phyloP scores from a whole-genome alignment of 768 basidiomycete genomes.

The Paxillus involutus region DNA sequence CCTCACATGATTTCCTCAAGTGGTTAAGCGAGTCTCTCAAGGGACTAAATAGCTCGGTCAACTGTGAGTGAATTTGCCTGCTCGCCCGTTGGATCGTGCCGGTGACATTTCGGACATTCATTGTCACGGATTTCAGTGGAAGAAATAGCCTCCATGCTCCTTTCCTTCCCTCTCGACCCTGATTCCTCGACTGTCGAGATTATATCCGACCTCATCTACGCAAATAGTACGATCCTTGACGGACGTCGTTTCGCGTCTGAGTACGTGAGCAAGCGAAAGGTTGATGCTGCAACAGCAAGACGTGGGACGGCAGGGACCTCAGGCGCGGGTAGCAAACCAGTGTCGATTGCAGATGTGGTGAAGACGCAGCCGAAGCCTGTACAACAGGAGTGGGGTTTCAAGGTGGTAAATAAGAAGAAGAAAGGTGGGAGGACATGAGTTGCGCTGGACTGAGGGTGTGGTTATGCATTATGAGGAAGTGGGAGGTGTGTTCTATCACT shows the following conservation, averaged over 20 bases:
- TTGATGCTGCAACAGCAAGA: conserved; percentile 58
- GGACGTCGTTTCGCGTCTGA: conserved; percentile 94
- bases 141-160: conserved; percentile 93
- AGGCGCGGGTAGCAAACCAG: conserved; percentile 43
- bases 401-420: conserved; percentile 96
- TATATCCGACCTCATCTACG: conserved; percentile 94
- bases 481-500: neutral
- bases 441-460: neutral
- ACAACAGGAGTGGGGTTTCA: conserved; percentile 85
- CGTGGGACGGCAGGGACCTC: conserved; percentile 44
- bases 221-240: conserved; percentile 91
- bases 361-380: conserved; percentile 81
- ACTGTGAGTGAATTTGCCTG: conserved; percentile 40
- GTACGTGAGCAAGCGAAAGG: conserved; percentile 84
- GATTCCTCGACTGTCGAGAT: conserved; percentile 82
- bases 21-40: conserved; percentile 89
- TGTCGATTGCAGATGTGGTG: conserved; percentile 87
- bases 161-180: conserved; percentile 91
- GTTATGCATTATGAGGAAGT: neutral
- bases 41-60: conserved; percentile 57
- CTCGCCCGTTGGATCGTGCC: neutral
- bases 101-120: conserved; percentile 4
- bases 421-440: conserved; percentile 62
- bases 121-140: conserved; percentile 58
- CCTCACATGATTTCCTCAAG: conserved; percentile 88